Evolutionary conservation across 2,329 filamentous ascomycete species (phyloP).

Genomic region (Calonectria pseudoturangicola): DNA sequence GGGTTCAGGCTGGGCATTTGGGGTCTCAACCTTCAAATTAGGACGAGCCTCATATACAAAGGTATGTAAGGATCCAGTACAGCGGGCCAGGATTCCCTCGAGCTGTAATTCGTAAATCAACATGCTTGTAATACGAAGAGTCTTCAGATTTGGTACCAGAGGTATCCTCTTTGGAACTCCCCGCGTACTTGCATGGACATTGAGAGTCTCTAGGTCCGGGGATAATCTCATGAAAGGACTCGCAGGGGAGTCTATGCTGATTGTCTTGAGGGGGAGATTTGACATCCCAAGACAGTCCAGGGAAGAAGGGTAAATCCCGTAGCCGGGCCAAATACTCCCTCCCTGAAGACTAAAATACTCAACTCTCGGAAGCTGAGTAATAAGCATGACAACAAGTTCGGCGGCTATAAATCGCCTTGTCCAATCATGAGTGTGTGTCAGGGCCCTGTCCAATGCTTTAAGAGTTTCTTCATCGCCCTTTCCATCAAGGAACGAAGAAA

Average conservation of each 20-base stretch:
- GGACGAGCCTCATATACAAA: conserved; percentile 42
- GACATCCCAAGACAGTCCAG: conserved; percentile 31
- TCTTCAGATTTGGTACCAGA: conserved; percentile 33
- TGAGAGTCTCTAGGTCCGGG: conserved; percentile 35
- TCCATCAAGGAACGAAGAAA: background rate
- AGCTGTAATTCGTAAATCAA: background rate
- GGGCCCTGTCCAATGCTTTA: background rate
- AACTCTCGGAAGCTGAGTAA: conserved; percentile 24
- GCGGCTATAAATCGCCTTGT: background rate
- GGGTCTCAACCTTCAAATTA: conserved; percentile 6
- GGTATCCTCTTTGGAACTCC: background rate
- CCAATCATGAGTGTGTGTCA: conserved; percentile 7
- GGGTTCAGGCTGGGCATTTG: conserved; percentile 4
- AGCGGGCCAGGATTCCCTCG: conserved; percentile 18
- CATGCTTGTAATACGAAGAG: conserved; percentile 21
- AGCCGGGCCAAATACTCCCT: background rate
- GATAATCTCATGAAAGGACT: conserved; percentile 10
- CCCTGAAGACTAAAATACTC: conserved; percentile 31
- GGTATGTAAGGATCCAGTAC: conserved; percentile 21
- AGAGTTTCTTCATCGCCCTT: background rate
- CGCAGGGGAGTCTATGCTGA: conserved; percentile 11
- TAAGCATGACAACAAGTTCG: conserved; percentile 17
- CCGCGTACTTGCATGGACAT: background rate
- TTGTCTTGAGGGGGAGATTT: conserved; percentile 25
- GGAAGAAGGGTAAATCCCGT: conserved; percentile 4